Evolutionary conservation across 2,329 filamentous ascomycete genomes (phyloP).

Genomic region (Botrytis porri): DNA sequence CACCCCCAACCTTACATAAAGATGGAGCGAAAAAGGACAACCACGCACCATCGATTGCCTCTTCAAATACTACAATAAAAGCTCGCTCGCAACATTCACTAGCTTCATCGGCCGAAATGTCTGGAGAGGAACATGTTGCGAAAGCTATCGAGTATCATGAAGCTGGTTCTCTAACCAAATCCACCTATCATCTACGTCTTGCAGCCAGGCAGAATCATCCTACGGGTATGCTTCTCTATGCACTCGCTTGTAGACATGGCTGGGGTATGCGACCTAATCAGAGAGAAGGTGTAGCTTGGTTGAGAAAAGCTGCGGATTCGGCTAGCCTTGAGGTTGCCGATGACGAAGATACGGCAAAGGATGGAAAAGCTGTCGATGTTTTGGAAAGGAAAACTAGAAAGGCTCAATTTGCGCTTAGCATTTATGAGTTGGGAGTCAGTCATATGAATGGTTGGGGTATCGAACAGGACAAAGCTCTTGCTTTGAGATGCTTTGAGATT

Average conservation of each 20-base stretch:
- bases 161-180: conserved; percentile 82
- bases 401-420: conserved; percentile 90
- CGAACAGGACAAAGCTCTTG: conserved; percentile 83
- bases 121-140: conserved; percentile 81
- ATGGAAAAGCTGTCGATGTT: conserved; percentile 61
- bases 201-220: conserved; percentile 83
- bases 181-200: conserved; percentile 90
- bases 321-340: conserved; percentile 80
- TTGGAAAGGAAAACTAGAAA: conserved; percentile 77
- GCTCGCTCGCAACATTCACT: conserved; percentile 48
- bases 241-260: conserved; percentile 89
- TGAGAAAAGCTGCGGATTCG: conserved; percentile 84
- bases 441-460: conserved; percentile 99
- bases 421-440: conserved; percentile 94
- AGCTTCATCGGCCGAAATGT: conserved; percentile 63
- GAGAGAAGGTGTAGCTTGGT: conserved; percentile 84
- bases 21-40: conserved; percentile 41
- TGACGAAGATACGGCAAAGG: conserved; percentile 66
- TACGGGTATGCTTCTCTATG: conserved; percentile 94
- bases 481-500: conserved; percentile 92
- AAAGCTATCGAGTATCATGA: conserved; percentile 91
- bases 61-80: conserved; percentile 38
- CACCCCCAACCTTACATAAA: conserved; percentile 27
- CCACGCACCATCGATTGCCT: conserved; percentile 28
- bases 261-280: conserved; percentile 97